Evolutionary conservation across 2,329 filamentous ascomycete species (phyloP).

Genomic region (Alternaria gansuensis): DNA sequence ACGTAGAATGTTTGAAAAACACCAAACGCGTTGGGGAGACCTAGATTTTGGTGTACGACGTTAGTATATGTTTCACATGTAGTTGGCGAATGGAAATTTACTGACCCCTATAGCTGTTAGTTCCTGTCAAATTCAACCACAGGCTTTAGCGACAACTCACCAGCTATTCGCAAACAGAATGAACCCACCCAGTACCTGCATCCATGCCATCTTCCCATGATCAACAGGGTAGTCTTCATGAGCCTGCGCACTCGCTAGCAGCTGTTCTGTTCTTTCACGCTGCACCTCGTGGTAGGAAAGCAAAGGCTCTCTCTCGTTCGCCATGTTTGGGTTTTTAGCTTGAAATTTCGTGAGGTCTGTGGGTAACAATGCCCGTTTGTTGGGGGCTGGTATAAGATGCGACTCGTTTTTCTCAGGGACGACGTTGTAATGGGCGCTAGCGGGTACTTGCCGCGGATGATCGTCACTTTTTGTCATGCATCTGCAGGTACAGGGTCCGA

Average conservation of each 20-base stretch:
- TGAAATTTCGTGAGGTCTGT: not conserved
- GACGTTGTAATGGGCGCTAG: constrained; percentile 2
- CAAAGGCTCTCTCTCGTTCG: constrained; percentile 23
- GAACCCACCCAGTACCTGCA: constrained; percentile 56
- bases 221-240: constrained; percentile 28
- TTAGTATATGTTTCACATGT: too few relatives aligned
- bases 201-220: constrained; percentile 53
- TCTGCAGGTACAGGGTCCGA: constrained; percentile 18
- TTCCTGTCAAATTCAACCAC: not conserved
- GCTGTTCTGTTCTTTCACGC: constrained; percentile 9
- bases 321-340: not conserved
- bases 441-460: constrained; percentile 3
- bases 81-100: too few relatives aligned
- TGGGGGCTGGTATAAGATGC: constrained; percentile 5
- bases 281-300: constrained; percentile 18
- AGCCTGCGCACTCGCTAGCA: constrained; percentile 19
- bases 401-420: constrained; percentile 4
- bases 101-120: constrained; percentile 49
- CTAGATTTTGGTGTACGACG: constrained; percentile 9
- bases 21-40: constrained; percentile 38
- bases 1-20: constrained; percentile 49
- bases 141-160: constrained; percentile 13
- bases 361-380: constrained; percentile 3
- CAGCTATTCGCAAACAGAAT: constrained; percentile 56
- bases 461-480: constrained; percentile 18